Evolutionary conservation across 352 stramenopile genomes (phyloP).

Genomic region (Pythium diclinum): DNA sequence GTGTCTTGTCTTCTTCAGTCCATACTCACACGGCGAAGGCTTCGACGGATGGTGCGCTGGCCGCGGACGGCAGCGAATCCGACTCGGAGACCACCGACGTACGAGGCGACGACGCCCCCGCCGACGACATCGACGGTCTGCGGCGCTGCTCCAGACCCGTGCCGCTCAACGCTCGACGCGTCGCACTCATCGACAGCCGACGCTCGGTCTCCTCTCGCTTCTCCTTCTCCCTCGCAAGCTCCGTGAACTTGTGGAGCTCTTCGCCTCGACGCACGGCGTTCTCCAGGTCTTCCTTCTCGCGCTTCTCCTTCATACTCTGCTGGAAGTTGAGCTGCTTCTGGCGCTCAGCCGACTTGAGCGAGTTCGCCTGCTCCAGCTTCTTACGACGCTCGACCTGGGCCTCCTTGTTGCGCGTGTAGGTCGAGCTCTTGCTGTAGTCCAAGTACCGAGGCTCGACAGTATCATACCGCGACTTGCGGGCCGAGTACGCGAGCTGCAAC

Average conservation of each 20-base stretch:
- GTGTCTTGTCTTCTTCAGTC: background rate
- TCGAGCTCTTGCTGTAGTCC: constrained; percentile 48
- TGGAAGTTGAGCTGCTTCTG: constrained; percentile 48
- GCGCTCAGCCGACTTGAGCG: constrained; percentile 53
- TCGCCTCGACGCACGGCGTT: constrained; percentile 51
- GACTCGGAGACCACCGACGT: constrained; percentile 24
- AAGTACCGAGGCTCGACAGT: constrained; percentile 58
- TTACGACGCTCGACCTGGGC: constrained; percentile 62
- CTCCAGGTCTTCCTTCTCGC: constrained; percentile 35
- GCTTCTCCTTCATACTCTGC: constrained; percentile 46
- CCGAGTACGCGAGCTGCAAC: constrained; percentile 16
- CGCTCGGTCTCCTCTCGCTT: constrained; percentile 19
- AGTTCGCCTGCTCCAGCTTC: constrained; percentile 61
- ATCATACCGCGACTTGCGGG: constrained; percentile 43
- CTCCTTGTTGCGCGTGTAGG: constrained; percentile 46
- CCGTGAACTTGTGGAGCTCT: constrained; percentile 48
- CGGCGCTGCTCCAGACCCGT: constrained; percentile 3
- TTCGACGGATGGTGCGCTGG: constrained; percentile 7
- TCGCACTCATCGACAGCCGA: constrained; percentile 11
- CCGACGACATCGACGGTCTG: constrained; percentile 4
- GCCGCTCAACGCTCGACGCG: constrained; percentile 18
- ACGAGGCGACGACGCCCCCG: constrained; percentile 18
- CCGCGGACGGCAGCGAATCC: constrained; percentile 14
- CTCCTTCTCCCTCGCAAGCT: constrained; percentile 27
- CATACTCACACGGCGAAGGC: constrained; percentile 1